Evolutionary conservation across 257 asterid genomes (phyloP).

Genomic region (Anisodus acutangulus): DNA sequence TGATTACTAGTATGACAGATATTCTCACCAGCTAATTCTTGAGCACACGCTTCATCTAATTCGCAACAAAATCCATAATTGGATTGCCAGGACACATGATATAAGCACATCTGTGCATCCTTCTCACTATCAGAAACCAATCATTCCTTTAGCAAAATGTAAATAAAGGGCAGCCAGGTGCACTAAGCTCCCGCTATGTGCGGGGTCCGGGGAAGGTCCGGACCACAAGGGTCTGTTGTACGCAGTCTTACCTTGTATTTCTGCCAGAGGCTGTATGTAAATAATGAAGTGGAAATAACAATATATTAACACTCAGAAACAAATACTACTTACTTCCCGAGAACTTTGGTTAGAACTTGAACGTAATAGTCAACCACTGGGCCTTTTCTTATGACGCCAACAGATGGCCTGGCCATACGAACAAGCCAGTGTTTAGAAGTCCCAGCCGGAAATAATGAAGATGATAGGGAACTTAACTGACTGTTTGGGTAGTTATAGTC

Average conservation of each 20-base stretch:
- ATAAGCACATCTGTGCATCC: slow-evolving; percentile 96
- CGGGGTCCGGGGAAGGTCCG: too few relatives aligned
- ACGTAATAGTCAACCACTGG: slow-evolving; percentile 76
- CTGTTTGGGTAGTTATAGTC: slow-evolving; percentile 50
- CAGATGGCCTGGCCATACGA: slow-evolving; percentile 67
- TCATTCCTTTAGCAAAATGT: slow-evolving; percentile 30
- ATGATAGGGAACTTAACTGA: slow-evolving; percentile 42
- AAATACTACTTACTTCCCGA: slow-evolving; percentile 72
- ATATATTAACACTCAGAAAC: slow-evolving; percentile 11
- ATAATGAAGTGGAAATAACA: background rate
- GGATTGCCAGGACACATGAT: slow-evolving; percentile 75
- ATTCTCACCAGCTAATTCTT: slow-evolving; percentile 73
- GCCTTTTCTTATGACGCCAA: slow-evolving; percentile 64
- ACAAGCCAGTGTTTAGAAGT: slow-evolving; percentile 77
- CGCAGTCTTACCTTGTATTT: too few relatives aligned
- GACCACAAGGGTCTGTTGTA: too few relatives aligned
- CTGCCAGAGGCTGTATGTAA: too few relatives aligned
- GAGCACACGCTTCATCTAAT: slow-evolving; percentile 74
- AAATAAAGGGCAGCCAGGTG: background rate
- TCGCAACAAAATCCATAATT: slow-evolving; percentile 88
- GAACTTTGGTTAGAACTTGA: slow-evolving; percentile 70
- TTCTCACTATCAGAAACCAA: slow-evolving; percentile 57
- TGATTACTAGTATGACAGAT: slow-evolving; percentile 15
- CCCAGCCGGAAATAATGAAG: slow-evolving; percentile 63
- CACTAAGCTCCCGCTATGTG: too few relatives aligned